Conservation (phyloP, 2,329 filamentous ascomycete genomes). For the Pseudogymnoascus sp. region DNA sequence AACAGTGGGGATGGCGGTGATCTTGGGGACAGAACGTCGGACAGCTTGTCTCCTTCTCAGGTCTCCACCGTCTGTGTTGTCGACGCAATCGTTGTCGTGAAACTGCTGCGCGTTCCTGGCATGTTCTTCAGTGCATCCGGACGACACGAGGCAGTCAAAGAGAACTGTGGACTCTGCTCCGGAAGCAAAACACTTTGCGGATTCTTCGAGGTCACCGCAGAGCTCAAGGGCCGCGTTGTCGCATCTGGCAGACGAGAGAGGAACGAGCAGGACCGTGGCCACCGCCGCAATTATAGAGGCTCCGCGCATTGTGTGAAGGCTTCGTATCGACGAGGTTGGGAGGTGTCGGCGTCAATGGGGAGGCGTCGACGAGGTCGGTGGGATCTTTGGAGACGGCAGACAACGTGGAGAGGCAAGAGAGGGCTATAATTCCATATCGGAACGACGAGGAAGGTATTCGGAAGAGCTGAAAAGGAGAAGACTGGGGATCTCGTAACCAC, state of each 20-base stretch:
- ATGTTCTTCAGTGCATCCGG: background rate
- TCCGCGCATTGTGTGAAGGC: background rate
- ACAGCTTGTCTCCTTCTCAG: background rate
- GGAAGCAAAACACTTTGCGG: background rate
- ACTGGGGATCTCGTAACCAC: background rate
- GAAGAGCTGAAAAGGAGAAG: background rate
- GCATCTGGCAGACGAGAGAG: background rate
- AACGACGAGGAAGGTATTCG: background rate
- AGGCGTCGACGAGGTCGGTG: no score
- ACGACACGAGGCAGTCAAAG: background rate
- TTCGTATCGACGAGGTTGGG: no score
- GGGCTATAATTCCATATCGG: conserved; percentile 1
- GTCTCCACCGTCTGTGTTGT: background rate
- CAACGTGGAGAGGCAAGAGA: background rate
- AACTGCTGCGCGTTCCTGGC: background rate
- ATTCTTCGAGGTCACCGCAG: background rate
- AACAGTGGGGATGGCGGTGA: background rate
- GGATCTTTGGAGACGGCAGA: background rate
- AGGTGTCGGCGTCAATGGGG: no score
- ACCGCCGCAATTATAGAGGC: background rate
- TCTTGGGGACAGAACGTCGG: background rate
- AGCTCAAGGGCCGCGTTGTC: background rate
- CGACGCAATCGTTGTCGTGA: background rate
- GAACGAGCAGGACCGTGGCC: conserved; percentile 3
- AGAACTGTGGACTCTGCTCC: background rate